Base-by-base conservation (phyloP, 208 protist genomes). In the Trypanosoma platydactyli region DNA sequence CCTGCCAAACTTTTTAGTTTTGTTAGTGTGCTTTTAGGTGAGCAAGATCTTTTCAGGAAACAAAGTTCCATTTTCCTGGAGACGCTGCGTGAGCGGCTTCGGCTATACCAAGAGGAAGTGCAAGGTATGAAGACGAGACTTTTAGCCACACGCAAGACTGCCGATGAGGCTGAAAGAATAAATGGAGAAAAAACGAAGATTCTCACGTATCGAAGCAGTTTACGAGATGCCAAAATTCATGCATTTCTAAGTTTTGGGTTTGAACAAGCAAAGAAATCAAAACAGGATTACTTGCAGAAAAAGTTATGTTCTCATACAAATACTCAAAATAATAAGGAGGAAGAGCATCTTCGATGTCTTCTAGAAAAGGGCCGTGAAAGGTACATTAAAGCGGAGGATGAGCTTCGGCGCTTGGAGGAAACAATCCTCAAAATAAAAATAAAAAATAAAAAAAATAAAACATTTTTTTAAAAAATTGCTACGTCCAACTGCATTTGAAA, bases 191-290 rank as follows among this genome's bases (percentile, higher is more conserved):
- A 61, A 9, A 66, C 58, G n/a, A 46, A 73, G 0, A 29, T 42
- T 0, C 70, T 89, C 13, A 52, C 66, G 12, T 48, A 33, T 0
- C 63, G 84, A 45, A 75, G 86, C 38, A 42, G 60, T 45, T 67
- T 79, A 64, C 80, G 84, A 22, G 84, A 89, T 55, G 30, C 42
- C 9, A 41, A 73, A 40, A 68, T 86, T 0, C 44, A 67, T 5
- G 51, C 52, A 15, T 71, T 80, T 57, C 53, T 86, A 5, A 58
- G 52, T 1, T 77, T 70, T 57, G 86, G 84, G 84, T 78, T 58
- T 5, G 62, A 75, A 0, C 6, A 33, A 38, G 77, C 80, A 1
- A 45, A 77, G 27, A 22, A 22, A 22, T 42, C 49, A 3, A 81
- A 79, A 41, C 41, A 56, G 16, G 64, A 48, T 4, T 89, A 89